A percentile compares a stretch with the other conserved stretches of the same genome.
Conservation (phyloP, 2,329 filamentous ascomycete species). For the Claviceps quebecensis region DNA sequence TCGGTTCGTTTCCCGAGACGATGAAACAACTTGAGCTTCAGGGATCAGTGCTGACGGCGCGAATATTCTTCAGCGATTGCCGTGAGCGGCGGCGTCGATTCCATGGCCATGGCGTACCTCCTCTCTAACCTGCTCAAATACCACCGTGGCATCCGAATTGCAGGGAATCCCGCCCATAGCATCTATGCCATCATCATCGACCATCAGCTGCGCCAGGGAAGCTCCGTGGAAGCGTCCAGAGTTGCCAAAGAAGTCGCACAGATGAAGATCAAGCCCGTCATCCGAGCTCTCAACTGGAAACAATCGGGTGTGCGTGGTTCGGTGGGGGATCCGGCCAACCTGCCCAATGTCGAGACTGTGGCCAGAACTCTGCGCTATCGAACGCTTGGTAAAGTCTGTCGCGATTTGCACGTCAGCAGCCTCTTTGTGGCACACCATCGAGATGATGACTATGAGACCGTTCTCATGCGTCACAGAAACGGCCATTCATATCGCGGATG, state of each 20-base stretch:
- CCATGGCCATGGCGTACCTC: conserved; percentile 84
- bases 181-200: conserved; percentile 40
- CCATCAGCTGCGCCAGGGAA: conserved; percentile 41
- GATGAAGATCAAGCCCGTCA: conserved; percentile 19
- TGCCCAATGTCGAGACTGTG: conserved; percentile 59
- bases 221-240: conserved; percentile 33
- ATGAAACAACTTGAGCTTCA: no score
- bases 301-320: conserved; percentile 8
- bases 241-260: conserved; percentile 28
- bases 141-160: conserved; percentile 23
- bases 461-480: conserved; percentile 61
- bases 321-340: conserved; percentile 16
- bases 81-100: conserved; percentile 86
- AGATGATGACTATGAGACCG: conserved; percentile 85
- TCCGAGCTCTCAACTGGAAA: conserved; percentile 33
- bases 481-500: conserved; percentile 59
- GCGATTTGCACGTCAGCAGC: conserved; percentile 33
- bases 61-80: conserved; percentile 45
- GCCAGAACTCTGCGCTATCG: conserved; percentile 66
- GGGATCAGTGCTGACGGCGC: not conserved
- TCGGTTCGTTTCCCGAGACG: conserved; percentile 23
- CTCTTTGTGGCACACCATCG: conserved; percentile 74
- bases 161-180: conserved; percentile 28
- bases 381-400: conserved; percentile 49
- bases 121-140: conserved; percentile 35